phyloP scores from a whole-genome alignment of 345 rosid genomes.

The Gynandropsis gynandra region DNA sequence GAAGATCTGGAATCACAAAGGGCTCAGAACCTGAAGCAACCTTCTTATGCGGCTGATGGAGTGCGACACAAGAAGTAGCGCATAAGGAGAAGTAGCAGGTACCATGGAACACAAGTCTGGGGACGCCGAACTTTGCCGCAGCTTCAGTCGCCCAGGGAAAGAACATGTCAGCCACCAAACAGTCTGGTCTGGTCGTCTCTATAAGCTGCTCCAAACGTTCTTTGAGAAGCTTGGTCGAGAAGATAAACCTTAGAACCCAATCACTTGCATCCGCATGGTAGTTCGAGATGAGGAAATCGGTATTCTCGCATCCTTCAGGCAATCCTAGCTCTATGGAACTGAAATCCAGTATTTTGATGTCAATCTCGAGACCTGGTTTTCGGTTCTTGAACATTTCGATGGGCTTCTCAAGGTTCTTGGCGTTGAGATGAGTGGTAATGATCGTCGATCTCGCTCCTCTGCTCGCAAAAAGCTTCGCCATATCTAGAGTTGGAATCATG shows the following conservation, averaged over 20 bases:
- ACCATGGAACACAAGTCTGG: constrained; percentile 36
- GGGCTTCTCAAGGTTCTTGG: no score
- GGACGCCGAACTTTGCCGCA: constrained; percentile 29
- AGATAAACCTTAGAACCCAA: constrained; percentile 5
- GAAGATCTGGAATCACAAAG: constrained; percentile 28
- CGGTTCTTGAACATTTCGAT: constrained; percentile 12
- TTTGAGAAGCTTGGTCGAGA: constrained; percentile 14
- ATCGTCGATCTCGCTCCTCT: constrained; percentile 28
- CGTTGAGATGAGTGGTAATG: constrained; percentile 27
- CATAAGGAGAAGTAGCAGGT: constrained; percentile 27
- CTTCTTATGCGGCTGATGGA: constrained; percentile 23
- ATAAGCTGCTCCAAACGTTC: constrained; percentile 20
- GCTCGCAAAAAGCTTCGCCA: constrained; percentile 33
- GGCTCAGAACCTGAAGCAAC: constrained; percentile 24
- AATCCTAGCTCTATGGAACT: constrained; percentile 26
- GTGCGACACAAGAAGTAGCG: not conserved
- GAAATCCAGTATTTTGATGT: constrained; percentile 15
- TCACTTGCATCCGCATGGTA: not conserved
- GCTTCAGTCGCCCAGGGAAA: constrained; percentile 20
- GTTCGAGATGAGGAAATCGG: not conserved
- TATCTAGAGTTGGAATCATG: constrained; percentile 21
- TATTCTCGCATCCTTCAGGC: constrained; percentile 25
- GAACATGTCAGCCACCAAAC: constrained; percentile 33
- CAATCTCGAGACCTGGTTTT: constrained; percentile 21
- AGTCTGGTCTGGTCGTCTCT: constrained; percentile 10